Percentiles rank a stretch among this genome's conserved stretches.
Conservation (phyloP, 441 rosid genomes). For the Gossypium davidsonii region DNA sequence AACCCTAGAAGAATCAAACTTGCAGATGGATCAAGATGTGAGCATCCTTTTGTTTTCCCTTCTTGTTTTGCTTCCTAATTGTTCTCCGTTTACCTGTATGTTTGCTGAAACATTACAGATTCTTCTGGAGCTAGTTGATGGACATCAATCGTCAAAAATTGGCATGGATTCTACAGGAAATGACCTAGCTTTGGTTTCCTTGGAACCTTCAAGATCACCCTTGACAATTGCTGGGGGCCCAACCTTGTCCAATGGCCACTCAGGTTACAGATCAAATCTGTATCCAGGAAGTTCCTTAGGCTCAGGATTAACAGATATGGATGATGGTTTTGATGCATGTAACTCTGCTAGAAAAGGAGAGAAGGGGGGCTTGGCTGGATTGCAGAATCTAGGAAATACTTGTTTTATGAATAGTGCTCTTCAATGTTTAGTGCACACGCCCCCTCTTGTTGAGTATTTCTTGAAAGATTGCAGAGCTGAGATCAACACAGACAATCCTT, state of each 20-base stretch:
- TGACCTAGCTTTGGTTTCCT: slow-evolving; percentile 56
- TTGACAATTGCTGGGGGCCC: slow-evolving; percentile 47
- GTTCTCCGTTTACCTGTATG: slow-evolving; percentile 4
- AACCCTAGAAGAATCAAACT: slow-evolving; percentile 51
- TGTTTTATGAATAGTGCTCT: slow-evolving; percentile 69
- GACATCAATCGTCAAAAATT: slow-evolving; percentile 29
- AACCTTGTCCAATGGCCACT: slow-evolving; percentile 44
- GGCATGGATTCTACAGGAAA: slow-evolving; percentile 43
- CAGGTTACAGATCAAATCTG: slow-evolving; percentile 29
- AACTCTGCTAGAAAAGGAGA: slow-evolving; percentile 39
- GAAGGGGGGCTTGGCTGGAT: slow-evolving; percentile 54
- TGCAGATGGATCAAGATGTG: slow-evolving; percentile 83
- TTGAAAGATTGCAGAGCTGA: slow-evolving; percentile 46
- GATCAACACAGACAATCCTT: slow-evolving; percentile 50
- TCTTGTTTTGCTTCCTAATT: neutral
- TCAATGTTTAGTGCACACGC: slow-evolving; percentile 65
- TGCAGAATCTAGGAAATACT: slow-evolving; percentile 66
- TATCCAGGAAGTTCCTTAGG: slow-evolving; percentile 36
- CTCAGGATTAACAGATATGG: slow-evolving; percentile 26
- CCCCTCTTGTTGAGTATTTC: slow-evolving; percentile 52
- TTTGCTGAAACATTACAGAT: slow-evolving; percentile 30
- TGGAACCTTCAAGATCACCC: slow-evolving; percentile 59
- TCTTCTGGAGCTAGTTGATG: slow-evolving; percentile 49
- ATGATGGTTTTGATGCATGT: slow-evolving; percentile 30
- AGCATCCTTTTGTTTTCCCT: slow-evolving; percentile 15